Conservation (phyloP, 768 basidiomycete genomes). For the Trametopsis cervina region DNA sequence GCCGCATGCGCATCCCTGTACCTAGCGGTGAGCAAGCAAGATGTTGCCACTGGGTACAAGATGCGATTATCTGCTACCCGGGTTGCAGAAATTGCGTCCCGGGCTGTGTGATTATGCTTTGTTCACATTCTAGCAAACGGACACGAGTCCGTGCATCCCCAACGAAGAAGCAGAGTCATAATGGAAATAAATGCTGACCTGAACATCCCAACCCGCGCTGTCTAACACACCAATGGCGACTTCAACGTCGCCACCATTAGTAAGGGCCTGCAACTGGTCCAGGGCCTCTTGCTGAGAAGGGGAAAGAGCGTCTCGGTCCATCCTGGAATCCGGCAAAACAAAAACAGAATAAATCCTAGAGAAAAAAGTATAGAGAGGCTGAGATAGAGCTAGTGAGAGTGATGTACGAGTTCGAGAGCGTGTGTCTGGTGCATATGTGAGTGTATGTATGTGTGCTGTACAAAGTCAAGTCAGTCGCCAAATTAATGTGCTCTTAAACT, state of each 20-base stretch:
- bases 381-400: background rate
- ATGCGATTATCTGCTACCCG: too few relatives aligned
- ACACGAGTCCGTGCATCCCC: background rate
- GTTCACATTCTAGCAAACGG: background rate
- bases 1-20: too few relatives aligned
- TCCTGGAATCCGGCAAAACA: too few relatives aligned
- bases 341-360: too few relatives aligned
- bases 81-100: too few relatives aligned
- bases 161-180: background rate
- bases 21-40: too few relatives aligned
- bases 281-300: conserved; percentile 22
- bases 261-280: conserved; percentile 48
- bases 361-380: background rate
- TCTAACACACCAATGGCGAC: conserved; percentile 53
- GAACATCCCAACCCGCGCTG: conserved; percentile 66
- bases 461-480: background rate
- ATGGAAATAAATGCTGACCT: conserved; percentile 34
- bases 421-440: too few relatives aligned
- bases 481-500: background rate
- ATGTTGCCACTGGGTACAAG: too few relatives aligned
- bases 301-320: conserved; percentile 19
- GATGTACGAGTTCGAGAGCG: background rate
- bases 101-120: too few relatives aligned
- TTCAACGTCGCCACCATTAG: conserved; percentile 53
- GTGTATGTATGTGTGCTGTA: conserved; percentile 2